Evolutionary conservation across 2,329 filamentous ascomycete genomes (phyloP), one percentile per base, ranked within the genome.

Genomic region (Aureobasidium leucospermi): DNA sequence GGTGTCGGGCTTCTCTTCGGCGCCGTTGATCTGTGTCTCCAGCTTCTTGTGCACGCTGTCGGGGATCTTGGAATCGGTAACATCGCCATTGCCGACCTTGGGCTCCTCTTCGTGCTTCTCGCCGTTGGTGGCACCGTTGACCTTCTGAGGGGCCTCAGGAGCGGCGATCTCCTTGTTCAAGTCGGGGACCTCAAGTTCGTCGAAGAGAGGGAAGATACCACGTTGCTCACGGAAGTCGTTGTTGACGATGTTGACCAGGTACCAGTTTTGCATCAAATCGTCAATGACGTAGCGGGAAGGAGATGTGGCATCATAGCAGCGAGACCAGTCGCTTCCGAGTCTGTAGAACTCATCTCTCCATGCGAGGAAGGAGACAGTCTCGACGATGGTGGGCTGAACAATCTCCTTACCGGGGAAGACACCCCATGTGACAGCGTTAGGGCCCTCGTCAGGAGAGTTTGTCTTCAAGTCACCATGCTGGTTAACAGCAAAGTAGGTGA

Each of bases 361-460:
- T 2, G 94, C 94, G 58, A 99, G 79, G 82, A 99, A 99, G 72
- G 90, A 96, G 72, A 99, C 87, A 16, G 90, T 95, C 77, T 99
- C 94, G 56, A 99, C 94, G 68, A 99, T 96, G n/a, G 94, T 99
- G 13, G 94, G 94, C 74, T 99, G 94, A n/a, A 99, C 92, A 70
- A 99, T 96, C 75, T 99, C 94, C 73, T 97, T 96, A 61, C 94
- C 94, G 0, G 94, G 93, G 78, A 97, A 99, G 36, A 99, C 95
- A 74, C 94, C 94, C 94, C 94, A 99, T 1, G 94, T 99, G 52
- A 99, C 89, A n/a, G 94, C 94, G 68, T 99, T 99, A 39, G 94
- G 94, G 6, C 70, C 70, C 66, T 95, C 90, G 23, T 85, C 84
- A 8, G 86, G 85, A 1, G 90, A 86, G 69, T 99, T 97, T 31